Conservation (phyloP, 768 basidiomycete genomes). For the Strobilomyces echinocephalus region DNA sequence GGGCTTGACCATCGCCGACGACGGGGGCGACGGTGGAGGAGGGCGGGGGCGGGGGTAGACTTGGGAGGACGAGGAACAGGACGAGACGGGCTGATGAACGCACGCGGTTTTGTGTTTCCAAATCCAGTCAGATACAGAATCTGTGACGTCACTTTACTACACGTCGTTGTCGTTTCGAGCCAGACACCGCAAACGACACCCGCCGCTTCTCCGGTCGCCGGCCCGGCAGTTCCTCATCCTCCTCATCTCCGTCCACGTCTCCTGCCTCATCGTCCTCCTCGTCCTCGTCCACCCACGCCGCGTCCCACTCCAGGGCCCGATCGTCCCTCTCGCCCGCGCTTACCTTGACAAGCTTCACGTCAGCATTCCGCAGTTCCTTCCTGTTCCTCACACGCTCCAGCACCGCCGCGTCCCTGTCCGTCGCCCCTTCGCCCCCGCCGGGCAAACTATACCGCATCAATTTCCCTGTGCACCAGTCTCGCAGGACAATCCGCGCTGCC, state of each 20-base stretch:
- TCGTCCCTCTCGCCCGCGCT: constrained; percentile 35
- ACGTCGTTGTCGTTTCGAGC: constrained; percentile 8
- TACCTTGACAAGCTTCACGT: constrained; percentile 56
- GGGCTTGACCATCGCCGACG: constrained; percentile 45
- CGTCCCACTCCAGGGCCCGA: constrained; percentile 39
- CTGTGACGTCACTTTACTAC: constrained; percentile 17
- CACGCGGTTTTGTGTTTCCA: constrained; percentile 21
- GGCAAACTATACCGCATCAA: constrained; percentile 71
- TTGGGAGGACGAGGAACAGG: neutral
- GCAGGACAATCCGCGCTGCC: constrained; percentile 74
- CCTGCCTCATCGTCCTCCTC: constrained; percentile 31
- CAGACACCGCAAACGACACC: constrained; percentile 44
- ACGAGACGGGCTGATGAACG: neutral
- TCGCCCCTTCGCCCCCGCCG: constrained; percentile 15
- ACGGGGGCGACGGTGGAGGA: neutral
- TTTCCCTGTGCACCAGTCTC: constrained; percentile 78
- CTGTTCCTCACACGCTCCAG: constrained; percentile 46
- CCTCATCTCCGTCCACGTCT: constrained; percentile 34
- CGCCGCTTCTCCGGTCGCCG: constrained; percentile 40
- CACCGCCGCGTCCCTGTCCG: constrained; percentile 43
- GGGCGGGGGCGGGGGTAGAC: neutral
- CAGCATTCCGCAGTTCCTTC: constrained; percentile 63
- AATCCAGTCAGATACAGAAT: constrained; percentile 19
- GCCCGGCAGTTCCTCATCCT: constrained; percentile 41
- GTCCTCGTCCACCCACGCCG: constrained; percentile 35